phyloP scores from a whole-genome alignment of 306 rosid species.

The Mucuna pruriens region DNA sequence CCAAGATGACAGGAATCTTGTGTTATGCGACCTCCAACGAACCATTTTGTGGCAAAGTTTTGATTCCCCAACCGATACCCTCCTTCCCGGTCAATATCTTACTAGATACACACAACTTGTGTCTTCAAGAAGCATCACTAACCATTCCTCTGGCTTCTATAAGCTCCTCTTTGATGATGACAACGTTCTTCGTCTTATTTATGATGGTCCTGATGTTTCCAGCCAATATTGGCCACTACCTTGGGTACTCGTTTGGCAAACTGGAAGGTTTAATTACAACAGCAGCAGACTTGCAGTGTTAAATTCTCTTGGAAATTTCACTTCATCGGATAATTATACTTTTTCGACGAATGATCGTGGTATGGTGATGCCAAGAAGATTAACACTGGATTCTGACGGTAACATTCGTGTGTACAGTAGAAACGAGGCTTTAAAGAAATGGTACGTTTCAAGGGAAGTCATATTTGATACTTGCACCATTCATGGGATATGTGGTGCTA shows the following conservation, averaged over 20 bases:
- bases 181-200: not conserved
- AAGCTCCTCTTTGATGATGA: not conserved
- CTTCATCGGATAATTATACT: not conserved
- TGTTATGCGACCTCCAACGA: not conserved
- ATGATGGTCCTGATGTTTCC: not conserved
- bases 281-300: not conserved
- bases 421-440: not conserved
- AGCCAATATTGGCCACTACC: not conserved
- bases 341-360: not conserved
- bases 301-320: not conserved
- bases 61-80: not conserved
- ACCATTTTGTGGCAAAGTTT: not conserved
- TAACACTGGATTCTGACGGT: not conserved
- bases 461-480: not conserved
- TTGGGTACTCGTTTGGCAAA: not conserved
- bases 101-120: not conserved
- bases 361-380: not conserved
- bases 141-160: not conserved
- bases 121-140: not conserved
- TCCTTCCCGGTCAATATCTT: not conserved
- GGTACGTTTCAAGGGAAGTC: slow-evolving; percentile 34
- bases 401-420: not conserved
- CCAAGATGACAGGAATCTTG: not conserved
- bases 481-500: slow-evolving; percentile 3
- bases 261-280: not conserved